Base-by-base conservation (phyloP, 345 rosid species). In the Stellera chamaejasme region DNA sequence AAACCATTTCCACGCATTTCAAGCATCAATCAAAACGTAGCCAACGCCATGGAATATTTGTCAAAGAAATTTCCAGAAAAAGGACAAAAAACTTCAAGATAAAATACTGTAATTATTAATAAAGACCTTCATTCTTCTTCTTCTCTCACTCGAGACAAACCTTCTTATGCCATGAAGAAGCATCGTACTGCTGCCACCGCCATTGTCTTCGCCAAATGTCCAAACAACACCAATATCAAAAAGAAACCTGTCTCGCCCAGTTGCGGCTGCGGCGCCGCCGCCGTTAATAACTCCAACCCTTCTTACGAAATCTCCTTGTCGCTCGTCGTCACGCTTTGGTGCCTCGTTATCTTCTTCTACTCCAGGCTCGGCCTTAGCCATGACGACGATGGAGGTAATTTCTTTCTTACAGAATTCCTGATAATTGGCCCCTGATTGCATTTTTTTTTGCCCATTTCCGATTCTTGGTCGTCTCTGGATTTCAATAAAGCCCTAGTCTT, bases 331-430 rank as follows among this genome's bases (percentile, higher is more conserved):
- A 65, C 81, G 0, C 82, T 81, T 10, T 87, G 90, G 90, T 81
- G 75, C 60, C 75, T 79, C 63, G 72, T 86, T 64, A 79, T 84
- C 71, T 74, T 83, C 43, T 67, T 82, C 53, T 76, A 75, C 69
- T 69, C 79, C 50, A 61, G 75, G 54, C 85, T 86, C 50, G 94
- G 87, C 64, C 84, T 62, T 50, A 57, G 88, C 85, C 87, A 81
- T 50, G 70, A 77, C 11, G 70, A 77, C 11, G 71, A 72, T 55
- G 77, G 73, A 78, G 93, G 93, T 86, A 62, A 50, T 41, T 13
- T 26, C 45, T 43, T 45, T 10, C 28, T 11, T 14, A 25, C 11
- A 19, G 23, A 19, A 19, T 19, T 19, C 23, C 23, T 19, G 23
- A 19, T 19, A 0, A 19, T 19, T 0, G 23, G 23, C 23, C 23